These are phyloP conservation scores for Hericium alpestre DNA, from an alignment of 768 basidiomycete species.

Conservation along the genomic window DNA sequence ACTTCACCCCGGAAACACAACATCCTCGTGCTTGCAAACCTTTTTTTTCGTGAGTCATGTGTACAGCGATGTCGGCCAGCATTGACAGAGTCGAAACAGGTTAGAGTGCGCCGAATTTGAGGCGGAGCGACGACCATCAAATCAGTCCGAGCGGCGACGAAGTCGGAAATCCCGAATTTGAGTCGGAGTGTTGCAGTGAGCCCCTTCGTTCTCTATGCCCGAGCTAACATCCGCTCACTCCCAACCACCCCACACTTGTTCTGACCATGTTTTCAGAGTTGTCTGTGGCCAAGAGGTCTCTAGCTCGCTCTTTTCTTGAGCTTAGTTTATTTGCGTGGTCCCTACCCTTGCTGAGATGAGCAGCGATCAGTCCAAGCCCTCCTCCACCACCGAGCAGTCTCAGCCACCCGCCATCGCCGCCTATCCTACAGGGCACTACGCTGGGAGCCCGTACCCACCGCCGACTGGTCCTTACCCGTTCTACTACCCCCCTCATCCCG, in stretches of 20 bases:
- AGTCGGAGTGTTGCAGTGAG: conserved; percentile 9
- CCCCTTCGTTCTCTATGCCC: background rate
- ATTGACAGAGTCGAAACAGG: background rate
- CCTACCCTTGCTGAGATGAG: conserved; percentile 7
- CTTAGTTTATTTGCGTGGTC: background rate
- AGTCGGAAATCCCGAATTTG: conserved; percentile 15
- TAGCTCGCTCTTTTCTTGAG: background rate
- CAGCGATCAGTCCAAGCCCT: conserved; percentile 10
- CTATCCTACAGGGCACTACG: conserved; percentile 10
- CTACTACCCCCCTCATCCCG: conserved; percentile 12
- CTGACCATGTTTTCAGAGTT: background rate
- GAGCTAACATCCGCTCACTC: background rate
- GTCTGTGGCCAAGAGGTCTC: background rate
- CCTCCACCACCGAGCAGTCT: conserved; percentile 2
- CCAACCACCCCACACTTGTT: background rate
- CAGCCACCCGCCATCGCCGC: conserved; percentile 8
- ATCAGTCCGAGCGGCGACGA: conserved; percentile 16
- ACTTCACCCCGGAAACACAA: background rate
- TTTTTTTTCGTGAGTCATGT: background rate
- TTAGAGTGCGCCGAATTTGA: conserved; percentile 3
- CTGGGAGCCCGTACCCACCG: conserved; percentile 7
- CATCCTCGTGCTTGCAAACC: background rate
- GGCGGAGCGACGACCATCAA: conserved; percentile 10
- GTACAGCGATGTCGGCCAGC: background rate
- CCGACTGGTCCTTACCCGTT: conserved; percentile 11